Base-by-base conservation (phyloP, 2,329 filamentous ascomycete genomes). In the Beauveria varroae region DNA sequence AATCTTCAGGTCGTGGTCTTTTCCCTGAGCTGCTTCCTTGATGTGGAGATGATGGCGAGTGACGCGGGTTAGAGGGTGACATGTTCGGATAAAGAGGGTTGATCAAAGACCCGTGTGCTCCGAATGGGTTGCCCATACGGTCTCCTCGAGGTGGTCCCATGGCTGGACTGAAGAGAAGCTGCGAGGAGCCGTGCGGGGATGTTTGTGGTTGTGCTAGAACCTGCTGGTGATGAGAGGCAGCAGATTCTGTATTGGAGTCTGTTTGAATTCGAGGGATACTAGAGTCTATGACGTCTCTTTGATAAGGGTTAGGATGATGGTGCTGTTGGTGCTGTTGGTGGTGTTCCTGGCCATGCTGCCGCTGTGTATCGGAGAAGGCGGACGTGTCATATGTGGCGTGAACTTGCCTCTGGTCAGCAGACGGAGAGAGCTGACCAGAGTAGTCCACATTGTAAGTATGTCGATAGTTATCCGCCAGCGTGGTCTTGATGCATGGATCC, bases 391-490 rank as follows among this genome's bases (percentile, higher is more conserved):
- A 89, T 68, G 81, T 76, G 73, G 87, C 83, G 72, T 84, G 79
- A 73, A 81, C 80, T 72, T 88, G 84, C 73, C 80, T 81, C 74
- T 87, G 85, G 73, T 84, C 81, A 75, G 81, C 81, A 77, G 85
- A 77, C 79, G 86, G 83, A 76, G 81, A 81, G 72, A 81, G 83
- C 78, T 88, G 86, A 74, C 85, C 79, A 77, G 86, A 81, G 79
- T 89, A 90, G 74, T 88, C 85, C 82, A 89, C 86, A 83, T 87
- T 84, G 81, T 88, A 88, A 79, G 86, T 84, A 74, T 81, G 82
- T 82, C 86, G 84, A 80, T 90, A 90, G 76, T 86, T 85, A 81
- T 84, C 82, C 81, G 85, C 86, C 84, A 89, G 84, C 79, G 84
- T 88, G 83, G 78, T 84, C 80, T 80, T 83, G 77, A 83, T 83